Evolutionary conservation across 345 rosid species (phyloP), one percentile per base, ranked within the genome.

Genomic region (Populus alba): DNA sequence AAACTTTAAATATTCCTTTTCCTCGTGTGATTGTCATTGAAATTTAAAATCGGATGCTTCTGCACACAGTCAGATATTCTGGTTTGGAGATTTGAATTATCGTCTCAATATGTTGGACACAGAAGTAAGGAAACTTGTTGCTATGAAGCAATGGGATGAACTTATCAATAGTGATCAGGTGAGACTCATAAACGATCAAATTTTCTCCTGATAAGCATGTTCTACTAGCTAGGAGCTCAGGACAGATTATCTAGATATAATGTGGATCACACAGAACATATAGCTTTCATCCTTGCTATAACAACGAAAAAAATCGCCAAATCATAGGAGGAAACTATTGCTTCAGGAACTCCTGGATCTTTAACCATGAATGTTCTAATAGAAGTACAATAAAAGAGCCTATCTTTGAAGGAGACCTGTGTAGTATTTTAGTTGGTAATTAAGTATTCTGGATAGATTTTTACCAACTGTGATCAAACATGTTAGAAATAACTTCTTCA

Each of bases 21-120:
- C 41, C 16, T 65, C 25, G 11, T 43, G 11, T 43, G 57, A 39
- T 1, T 41, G 10, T 41, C 35, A 31, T 43, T 23, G 49, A n/a
- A 47, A 33, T 23, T 65, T 38, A 25, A 37, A 71, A 38, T 74
- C 27, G 57, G 23, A 33, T 79, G 66, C 35, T 84, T 75, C 47
- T 85, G 72, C 71, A 6, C 77, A 81, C 97, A 97, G 99, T 89
- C 92, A 92, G 79, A 83, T 90, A 80, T 97, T 92, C 83, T 97
- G 98, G 99, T 97, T 97, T 33, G 99, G 99, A 27, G 99, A 97
- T 84, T 86, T 97, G 83, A 97, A 97, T 80, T 97, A 97, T 79
- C 92, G 99, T 68, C 89, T 97, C 77, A 90, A 91, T 77, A 86
- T 88, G 97, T 35, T 70, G 81, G 98, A 94, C 78, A 39, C 87